A percentile compares a stretch with the other conserved stretches of the same genome.
phyloP scores from a whole-genome alignment of 257 asterid genomes.

The Solanum habrochaites region DNA sequence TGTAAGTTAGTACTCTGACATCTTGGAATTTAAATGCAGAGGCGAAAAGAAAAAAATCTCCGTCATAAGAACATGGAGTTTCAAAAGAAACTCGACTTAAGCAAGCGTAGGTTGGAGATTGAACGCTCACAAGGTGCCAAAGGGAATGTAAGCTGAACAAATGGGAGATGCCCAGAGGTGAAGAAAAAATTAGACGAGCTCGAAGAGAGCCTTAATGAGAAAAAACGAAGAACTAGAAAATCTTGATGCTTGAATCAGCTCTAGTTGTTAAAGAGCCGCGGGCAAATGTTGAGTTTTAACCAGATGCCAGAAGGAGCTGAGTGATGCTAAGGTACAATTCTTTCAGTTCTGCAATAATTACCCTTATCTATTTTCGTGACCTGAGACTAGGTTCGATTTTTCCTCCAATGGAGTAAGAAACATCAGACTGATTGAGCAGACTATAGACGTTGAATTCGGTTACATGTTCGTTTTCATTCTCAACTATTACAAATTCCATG shows the following conservation, averaged over 20 bases:
- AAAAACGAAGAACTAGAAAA: conserved; percentile 41
- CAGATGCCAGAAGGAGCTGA: conserved; percentile 56
- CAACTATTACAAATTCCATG: neutral
- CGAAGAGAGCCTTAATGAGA: conserved; percentile 42
- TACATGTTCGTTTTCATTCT: neutral
- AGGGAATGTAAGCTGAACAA: conserved; percentile 45
- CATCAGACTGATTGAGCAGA: neutral
- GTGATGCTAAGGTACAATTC: conserved; percentile 32
- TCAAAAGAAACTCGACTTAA: conserved; percentile 55
- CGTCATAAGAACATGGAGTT: conserved; percentile 39
- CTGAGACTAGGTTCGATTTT: neutral
- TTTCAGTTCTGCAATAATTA: neutral
- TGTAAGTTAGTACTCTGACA: neutral
- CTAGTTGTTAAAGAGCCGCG: conserved; percentile 44
- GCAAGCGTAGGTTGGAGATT: conserved; percentile 57
- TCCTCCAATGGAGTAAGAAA: neutral
- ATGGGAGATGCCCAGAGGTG: conserved; percentile 43
- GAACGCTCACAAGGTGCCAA: conserved; percentile 43
- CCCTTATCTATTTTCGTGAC: neutral
- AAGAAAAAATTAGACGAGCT: conserved; percentile 28
- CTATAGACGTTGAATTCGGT: neutral
- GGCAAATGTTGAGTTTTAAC: conserved; percentile 54
- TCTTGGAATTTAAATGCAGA: conserved; percentile 25
- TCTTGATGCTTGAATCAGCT: conserved; percentile 30
- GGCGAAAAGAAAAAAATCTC: conserved; percentile 41